These are phyloP conservation scores for Athelia psychrophila DNA, from an alignment of 1,284 basidiomycete genomes.

Conservation along the genomic window DNA sequence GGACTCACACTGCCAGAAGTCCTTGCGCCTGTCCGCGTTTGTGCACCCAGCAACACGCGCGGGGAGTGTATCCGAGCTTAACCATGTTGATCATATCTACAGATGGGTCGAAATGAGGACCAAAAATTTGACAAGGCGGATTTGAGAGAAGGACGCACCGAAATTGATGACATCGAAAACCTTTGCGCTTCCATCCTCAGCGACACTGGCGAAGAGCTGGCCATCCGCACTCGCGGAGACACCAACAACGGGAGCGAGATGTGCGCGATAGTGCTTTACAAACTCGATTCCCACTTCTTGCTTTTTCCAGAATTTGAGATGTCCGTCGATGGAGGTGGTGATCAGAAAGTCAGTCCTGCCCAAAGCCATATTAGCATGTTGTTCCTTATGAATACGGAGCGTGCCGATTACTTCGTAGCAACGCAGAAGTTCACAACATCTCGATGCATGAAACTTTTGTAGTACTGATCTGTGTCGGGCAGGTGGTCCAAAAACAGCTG, in stretches of 20 bases:
- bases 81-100: conserved; percentile 99
- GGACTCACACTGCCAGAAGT: conserved; percentile 80
- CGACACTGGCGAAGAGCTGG: conserved; percentile 85
- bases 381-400: conserved; percentile 6
- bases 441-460: conserved; percentile 98
- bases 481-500: conserved; percentile 89
- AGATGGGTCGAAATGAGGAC: background rate
- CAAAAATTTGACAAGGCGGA: background rate
- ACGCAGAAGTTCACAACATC: conserved; percentile 89
- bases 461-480: conserved; percentile 91
- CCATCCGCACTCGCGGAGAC: conserved; percentile 93
- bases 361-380: conserved; percentile 1
- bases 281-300: conserved; percentile 91
- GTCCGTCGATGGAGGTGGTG: conserved; percentile 93
- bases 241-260: conserved; percentile 76
- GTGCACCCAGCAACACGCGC: conserved; percentile 93
- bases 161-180: conserved; percentile 98
- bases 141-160: conserved; percentile 59
- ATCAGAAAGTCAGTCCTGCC: conserved; percentile 88
- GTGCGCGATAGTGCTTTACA: conserved; percentile 93
- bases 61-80: conserved; percentile 82
- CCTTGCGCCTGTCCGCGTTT: conserved; percentile 83
- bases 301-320: conserved; percentile 99
- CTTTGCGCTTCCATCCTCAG: conserved; percentile 85
- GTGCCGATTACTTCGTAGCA: conserved; percentile 68